Percentiles rank a stretch among this genome's conserved stretches.
These are phyloP conservation scores for Cordyceps militaris DNA, from an alignment of 2,329 filamentous ascomycete species.

Conservation along the genomic window DNA sequence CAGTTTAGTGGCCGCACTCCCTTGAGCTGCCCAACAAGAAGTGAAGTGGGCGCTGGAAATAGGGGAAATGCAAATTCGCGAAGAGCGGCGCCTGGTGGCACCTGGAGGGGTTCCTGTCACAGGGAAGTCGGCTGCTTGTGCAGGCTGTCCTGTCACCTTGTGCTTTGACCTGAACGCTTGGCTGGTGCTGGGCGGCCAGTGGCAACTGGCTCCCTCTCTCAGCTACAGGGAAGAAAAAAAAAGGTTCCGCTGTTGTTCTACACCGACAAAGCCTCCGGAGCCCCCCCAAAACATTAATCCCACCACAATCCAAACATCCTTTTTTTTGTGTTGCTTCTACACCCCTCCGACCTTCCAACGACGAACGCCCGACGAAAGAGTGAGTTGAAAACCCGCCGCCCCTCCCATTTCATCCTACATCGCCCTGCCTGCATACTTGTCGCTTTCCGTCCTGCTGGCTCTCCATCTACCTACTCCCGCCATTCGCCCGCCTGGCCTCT, in stretches of 20 bases:
- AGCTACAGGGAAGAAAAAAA: background rate
- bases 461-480: background rate
- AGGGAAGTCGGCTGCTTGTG: background rate
- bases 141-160: background rate
- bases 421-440: background rate
- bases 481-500: background rate
- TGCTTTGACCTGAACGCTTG: background rate
- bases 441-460: background rate
- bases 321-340: slow-evolving; percentile 7
- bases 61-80: too few species aligned
- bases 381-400: slow-evolving; percentile 8
- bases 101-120: background rate
- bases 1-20: too few species aligned
- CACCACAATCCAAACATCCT: slow-evolving; percentile 12
- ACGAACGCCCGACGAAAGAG: slow-evolving; percentile 7
- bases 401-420: background rate
- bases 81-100: background rate
- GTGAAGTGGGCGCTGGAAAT: too few species aligned
- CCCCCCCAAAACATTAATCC: slow-evolving; percentile 4
- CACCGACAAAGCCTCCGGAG: slow-evolving; percentile 5
- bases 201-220: background rate
- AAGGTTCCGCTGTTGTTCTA: background rate
- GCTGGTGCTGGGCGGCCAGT: background rate
- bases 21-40: too few species aligned
- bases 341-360: background rate